Evolutionary conservation across 345 rosid species (phyloP), one percentile per base, ranked within the genome.

Genomic region (Trapa bicornis): DNA sequence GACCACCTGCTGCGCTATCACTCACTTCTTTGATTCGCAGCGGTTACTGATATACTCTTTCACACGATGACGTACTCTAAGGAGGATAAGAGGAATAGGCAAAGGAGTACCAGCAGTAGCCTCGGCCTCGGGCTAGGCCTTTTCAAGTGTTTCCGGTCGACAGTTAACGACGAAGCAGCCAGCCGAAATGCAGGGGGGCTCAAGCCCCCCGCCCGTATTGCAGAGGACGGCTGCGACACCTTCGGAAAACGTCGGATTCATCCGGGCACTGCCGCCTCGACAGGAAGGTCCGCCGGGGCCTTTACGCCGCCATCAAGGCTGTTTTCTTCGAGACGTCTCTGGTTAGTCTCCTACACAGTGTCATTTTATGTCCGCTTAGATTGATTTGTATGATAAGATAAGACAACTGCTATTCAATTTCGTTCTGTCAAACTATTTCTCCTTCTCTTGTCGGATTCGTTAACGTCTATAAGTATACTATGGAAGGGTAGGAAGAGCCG

Each of bases 321-420:
- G 71, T 78, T 36, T 39, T 84, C 37, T 74, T 81, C 8, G 84
- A 76, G 70, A 76, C 81, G 22, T 73, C 83, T 32, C 29, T 84
- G 85, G 91, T 86, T 17, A 64, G 77, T 72, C 36, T 16, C 4
- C 13, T 22, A 22, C 29, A 22, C 29, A 22, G 29, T 22, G 29
- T 22, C 29, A 41, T 41, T 4, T 3, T 41, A 41, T 41, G 43
- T 41, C 43, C 43, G 43, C 63, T 5, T 22, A 1, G 38, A 2
- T 58, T 10, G 8, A 35, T 58, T 16, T 33, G 37, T 58, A 15
- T 8, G 63, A 35, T 16, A 8, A 45, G 63, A 35, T 16, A 8
- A 45, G 48, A 45, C 48, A 45, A 54, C 35, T 54, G 35, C 60
- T 11, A 16, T 54, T 54, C 22, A 10, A 54, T 54, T 6, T 17